Base-by-base conservation (phyloP, 2,329 filamentous ascomycete genomes). In the Cladosporium sp. region DNA sequence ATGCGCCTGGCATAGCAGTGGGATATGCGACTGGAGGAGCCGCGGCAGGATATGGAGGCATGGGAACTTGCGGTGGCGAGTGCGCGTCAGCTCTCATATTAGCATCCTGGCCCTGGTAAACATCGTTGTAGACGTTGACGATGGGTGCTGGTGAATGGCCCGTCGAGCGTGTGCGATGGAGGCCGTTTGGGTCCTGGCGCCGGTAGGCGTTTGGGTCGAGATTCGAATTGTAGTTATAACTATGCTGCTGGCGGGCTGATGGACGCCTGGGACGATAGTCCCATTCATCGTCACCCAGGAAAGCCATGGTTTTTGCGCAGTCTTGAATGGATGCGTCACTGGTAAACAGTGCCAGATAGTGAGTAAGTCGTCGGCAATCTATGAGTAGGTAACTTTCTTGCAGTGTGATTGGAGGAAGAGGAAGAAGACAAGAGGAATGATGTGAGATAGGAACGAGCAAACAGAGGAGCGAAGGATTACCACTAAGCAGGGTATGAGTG, bases 101-200 rank as follows among this genome's bases (percentile, higher is more conserved):
- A 16, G 65, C 67, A 60, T 68, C 71, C 67, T 78, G 76, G 62
- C 67, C 71, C 67, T 78, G 76, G 62, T 75, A 74, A 63, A 78
- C 77, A 64, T 78, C 79, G 71, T 82, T 82, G 74, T 80, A 79
- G 67, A 82, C 81, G 69, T 80, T 80, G 68, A 82, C 78, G 56
- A 79, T 78, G 21, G 81, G 81, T n/a, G 74, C 74, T 16, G 79
- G 79, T 28, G 75, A 69, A 64, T 79, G 76, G 53, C 81, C 81
- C 50, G 78, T 76, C 18, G 80, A 82, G 66, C 80, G 78, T 57
- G 79, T 79, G 63, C 81, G 79, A 59, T 81, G 78, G 18, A 82
- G 77, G 35, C 50, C 49, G 12, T 55, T 37, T 35, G 60, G 61
- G 3, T 63, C 50, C 35, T 52, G 61, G 23, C 60, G 46, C 7